Evolutionary conservation across 148 eudicot genomes (phyloP), one percentile per base, ranked within the genome.

Genomic region (Arctostaphylos glauca): DNA sequence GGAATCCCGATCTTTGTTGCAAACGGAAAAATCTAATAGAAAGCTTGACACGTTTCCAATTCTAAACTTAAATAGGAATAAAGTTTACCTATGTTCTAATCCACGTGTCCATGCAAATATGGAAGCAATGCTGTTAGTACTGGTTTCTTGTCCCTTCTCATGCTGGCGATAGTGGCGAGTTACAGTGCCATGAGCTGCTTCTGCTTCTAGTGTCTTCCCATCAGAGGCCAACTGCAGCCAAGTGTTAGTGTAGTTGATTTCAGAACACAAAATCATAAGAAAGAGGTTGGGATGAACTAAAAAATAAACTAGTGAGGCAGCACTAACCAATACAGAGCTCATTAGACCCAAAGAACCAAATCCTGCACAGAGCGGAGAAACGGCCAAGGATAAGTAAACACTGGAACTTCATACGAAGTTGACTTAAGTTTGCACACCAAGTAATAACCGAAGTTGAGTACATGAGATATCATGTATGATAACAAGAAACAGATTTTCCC

Each of bases 151-250:
- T 53, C 95, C 95, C 84, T 88, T 92, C 66, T 92, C 86, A 79
- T 92, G 89, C 76, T 83, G 87, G 68, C 95, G 84, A 78, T 78
- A 92, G 85, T 92, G 95, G 59, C 95, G 88, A 21, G 93, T 92
- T 82, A 92, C 92, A 73, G 95, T 92, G 56, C 95, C 95, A 86
- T 92, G 95, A 85, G 95, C 95, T 82, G 95, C 95, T 87, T 92
- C 95, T 16, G 95, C 90, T 86, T 92, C 93, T 78, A 92, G 83
- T 74, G 93, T 92, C 85, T 89, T 91, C 76, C 95, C 95, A 87
- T 92, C 95, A 48, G 93, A 89, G 7, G 95, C 89, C 60, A 92
- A 72, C 95, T 92, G 93, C 86, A 82, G 44, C 80, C 41, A 56
- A 21, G 55, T 46, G 56, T 43, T 16, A 71, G 44, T 2, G 52